phyloP scores from a whole-genome alignment of 352 stramenopile genomes.

The Plasmopara viticola region DNA sequence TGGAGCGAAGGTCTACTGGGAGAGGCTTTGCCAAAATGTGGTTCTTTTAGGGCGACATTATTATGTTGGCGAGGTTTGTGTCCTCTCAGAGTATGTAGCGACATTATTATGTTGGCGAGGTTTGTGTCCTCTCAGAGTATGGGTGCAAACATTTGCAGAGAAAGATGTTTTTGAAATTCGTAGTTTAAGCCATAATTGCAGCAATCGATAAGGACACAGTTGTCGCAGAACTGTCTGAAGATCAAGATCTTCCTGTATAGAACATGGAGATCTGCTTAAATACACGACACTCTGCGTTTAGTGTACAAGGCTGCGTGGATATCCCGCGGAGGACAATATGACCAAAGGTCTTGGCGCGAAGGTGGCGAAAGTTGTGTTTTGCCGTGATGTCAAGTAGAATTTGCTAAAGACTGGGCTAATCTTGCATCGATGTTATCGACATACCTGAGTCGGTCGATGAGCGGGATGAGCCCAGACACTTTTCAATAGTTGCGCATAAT shows the following conservation, averaged over 20 bases:
- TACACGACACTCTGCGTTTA: background rate
- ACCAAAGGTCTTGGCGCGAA: background rate
- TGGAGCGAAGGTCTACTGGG: background rate
- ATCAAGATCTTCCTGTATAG: conserved; percentile 22
- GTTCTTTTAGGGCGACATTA: background rate
- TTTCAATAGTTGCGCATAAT: background rate
- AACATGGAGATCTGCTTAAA: background rate
- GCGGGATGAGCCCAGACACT: too few species aligned
- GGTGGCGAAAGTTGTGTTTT: background rate
- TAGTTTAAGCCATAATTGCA: conserved; percentile 2
- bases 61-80: too few species aligned
- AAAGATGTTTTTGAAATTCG: background rate
- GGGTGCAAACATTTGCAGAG: conserved; percentile 1
- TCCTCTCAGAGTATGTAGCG: too few species aligned
- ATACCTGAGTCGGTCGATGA: background rate
- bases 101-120: background rate
- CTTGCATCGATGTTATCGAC: background rate
- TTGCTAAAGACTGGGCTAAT: conserved; percentile 1
- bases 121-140: background rate
- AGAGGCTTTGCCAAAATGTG: background rate
- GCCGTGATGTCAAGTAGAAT: background rate
- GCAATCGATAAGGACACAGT: conserved; percentile 8
- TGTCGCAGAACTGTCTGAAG: conserved; percentile 28
- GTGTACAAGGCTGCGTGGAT: background rate
- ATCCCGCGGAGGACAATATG: background rate